Percentiles rank a stretch among this genome's conserved stretches.
phyloP scores from a whole-genome alignment of 139 green algal species.

The Pleodorina starrii region DNA sequence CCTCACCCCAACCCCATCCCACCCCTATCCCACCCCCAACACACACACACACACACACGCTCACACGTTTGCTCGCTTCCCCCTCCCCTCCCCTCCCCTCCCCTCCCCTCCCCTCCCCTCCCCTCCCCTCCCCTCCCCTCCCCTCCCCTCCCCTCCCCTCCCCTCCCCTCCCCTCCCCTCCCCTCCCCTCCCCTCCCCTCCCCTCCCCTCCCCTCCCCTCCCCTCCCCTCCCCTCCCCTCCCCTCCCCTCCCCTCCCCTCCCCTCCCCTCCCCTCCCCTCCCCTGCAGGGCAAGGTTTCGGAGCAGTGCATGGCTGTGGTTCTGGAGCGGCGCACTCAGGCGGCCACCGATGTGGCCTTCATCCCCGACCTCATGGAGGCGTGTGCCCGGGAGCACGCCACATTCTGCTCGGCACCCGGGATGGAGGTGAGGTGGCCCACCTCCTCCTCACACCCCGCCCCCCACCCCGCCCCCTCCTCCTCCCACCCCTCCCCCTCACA shows the following conservation, averaged over 20 bases:
- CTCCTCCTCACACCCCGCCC: not conserved
- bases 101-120: not conserved
- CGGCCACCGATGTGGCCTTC: slow-evolving; percentile 53
- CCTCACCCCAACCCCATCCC: not conserved
- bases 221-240: too few relatives aligned
- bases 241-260: not conserved
- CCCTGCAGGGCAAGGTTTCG: slow-evolving; percentile 25
- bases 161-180: not conserved
- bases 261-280: not conserved
- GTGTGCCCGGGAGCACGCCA: slow-evolving; percentile 18
- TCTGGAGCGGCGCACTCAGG: slow-evolving; percentile 48
- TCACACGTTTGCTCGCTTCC: too few relatives aligned
- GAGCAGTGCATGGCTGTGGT: slow-evolving; percentile 46
- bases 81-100: too few relatives aligned
- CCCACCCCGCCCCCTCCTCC: not conserved
- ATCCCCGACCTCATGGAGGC: slow-evolving; percentile 46
- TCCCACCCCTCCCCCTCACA: not conserved
- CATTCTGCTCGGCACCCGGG: not conserved
- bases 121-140: not conserved
- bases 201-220: too few relatives aligned
- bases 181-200: too few relatives aligned
- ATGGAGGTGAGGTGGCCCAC: not conserved
- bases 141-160: not conserved
- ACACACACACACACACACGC: too few relatives aligned
- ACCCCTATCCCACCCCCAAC: too few relatives aligned